A percentile compares a stretch with the other conserved stretches of the same genome.
Conservation (phyloP, 768 basidiomycete species). For the Russula vinacea region DNA sequence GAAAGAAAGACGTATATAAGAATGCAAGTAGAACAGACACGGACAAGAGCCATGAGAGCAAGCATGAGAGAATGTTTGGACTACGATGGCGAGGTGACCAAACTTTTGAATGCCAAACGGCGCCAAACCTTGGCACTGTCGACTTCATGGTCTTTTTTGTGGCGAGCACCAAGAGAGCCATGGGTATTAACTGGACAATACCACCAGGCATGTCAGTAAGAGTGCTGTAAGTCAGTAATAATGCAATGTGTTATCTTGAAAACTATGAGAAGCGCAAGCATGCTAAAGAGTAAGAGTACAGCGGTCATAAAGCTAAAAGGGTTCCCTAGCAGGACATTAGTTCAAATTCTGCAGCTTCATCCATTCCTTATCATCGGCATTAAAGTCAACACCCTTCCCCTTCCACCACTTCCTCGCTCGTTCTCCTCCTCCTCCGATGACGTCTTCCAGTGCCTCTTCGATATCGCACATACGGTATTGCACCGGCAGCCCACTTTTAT, state of each 20-base stretch:
- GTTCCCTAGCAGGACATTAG: conserved; percentile 34
- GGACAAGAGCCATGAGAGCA: conserved; percentile 14
- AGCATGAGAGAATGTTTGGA: no score
- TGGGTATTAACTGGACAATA: neutral
- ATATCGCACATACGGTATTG: conserved; percentile 90
- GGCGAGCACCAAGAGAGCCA: neutral
- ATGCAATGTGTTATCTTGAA: no score
- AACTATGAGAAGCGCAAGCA: conserved; percentile 5
- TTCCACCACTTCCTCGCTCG: conserved; percentile 79
- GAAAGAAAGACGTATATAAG: conserved; percentile 21
- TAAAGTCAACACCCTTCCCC: conserved; percentile 76
- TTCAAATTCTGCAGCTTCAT: conserved; percentile 79
- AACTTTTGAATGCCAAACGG: conserved; percentile 13
- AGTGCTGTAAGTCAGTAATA: neutral
- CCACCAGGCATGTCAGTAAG: neutral
- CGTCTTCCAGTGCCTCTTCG: conserved; percentile 87
- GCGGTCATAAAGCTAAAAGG: neutral
- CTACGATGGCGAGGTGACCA: neutral
- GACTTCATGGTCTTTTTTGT: neutral
- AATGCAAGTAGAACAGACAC: conserved; percentile 17
- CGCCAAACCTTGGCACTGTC: neutral
- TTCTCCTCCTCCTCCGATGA: conserved; percentile 76
- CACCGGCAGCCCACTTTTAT: conserved; percentile 69
- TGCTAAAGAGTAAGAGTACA: neutral
- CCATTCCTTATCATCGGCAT: conserved; percentile 83